Evolutionary conservation across 2,329 filamentous ascomycete genomes (phyloP).

Genomic region (Penicillium sp.): DNA sequence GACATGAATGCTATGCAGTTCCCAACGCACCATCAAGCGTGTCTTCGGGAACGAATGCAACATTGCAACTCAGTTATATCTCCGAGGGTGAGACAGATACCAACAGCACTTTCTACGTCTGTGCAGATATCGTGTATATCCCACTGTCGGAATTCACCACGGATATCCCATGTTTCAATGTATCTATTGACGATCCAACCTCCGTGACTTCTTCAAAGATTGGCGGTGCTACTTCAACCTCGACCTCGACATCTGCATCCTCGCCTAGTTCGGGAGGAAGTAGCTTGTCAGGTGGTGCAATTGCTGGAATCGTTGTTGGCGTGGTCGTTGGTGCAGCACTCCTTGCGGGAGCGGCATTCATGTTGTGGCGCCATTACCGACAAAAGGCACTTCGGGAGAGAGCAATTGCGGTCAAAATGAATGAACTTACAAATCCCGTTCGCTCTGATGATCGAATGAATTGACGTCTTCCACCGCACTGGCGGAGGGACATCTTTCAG

Average conservation of each 20-base stretch:
- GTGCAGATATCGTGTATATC: slow-evolving; percentile 46
- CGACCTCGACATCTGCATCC: background rate
- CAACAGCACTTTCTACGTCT: slow-evolving; percentile 46
- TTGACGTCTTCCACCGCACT: background rate
- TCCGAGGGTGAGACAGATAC: slow-evolving; percentile 39
- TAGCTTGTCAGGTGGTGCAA: slow-evolving; percentile 38
- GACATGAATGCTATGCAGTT: slow-evolving; percentile 45
- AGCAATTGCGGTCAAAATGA: background rate
- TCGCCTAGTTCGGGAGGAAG: slow-evolving; percentile 16
- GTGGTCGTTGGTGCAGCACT: slow-evolving; percentile 20
- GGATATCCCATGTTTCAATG: slow-evolving; percentile 47
- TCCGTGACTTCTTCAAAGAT: slow-evolving; percentile 22
- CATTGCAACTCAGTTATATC: slow-evolving; percentile 44
- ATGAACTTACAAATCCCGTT: background rate
- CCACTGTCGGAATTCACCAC: slow-evolving; percentile 36
- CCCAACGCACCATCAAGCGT: slow-evolving; percentile 32
- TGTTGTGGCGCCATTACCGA: background rate
- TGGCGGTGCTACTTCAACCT: slow-evolving; percentile 20
- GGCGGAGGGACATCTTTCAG: no score
- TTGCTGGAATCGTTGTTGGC: slow-evolving; percentile 41
- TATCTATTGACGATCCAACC: slow-evolving; percentile 30
- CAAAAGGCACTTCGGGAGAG: background rate
- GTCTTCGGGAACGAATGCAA: slow-evolving; percentile 40
- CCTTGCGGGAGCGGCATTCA: slow-evolving; percentile 17
- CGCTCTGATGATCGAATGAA: background rate